These are phyloP conservation scores for Tetrastigma voinierianum DNA, from an alignment of 164 flowering plant species.

Conservation along the genomic window DNA sequence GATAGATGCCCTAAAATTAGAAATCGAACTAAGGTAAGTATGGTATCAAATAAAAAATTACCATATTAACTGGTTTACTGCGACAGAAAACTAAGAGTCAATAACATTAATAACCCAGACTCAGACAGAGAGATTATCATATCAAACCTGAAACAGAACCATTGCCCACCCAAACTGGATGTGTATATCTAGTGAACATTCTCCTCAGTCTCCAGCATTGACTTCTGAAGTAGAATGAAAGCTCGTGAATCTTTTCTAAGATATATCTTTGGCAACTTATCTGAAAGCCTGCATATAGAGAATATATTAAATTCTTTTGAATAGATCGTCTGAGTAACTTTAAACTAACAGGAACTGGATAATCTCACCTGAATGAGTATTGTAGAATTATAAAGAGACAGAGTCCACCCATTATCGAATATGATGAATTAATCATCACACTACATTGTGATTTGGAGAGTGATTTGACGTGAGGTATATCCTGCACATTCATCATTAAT, in stretches of 20 bases:
- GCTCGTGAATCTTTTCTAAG: constrained; percentile 47
- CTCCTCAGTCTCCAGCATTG: constrained; percentile 18
- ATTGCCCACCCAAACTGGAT: constrained; percentile 63
- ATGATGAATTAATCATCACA: no score
- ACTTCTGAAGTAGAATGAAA: constrained; percentile 47
- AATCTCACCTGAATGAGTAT: no score
- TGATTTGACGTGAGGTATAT: no score
- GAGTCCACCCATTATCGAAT: no score
- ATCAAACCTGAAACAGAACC: constrained; percentile 71
- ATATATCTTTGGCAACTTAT: constrained; percentile 39
- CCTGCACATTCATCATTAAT: no score
- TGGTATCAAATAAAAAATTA: background rate
- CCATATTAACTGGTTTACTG: background rate
- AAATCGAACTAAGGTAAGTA: background rate
- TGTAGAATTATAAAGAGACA: no score
- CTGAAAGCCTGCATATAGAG: constrained; percentile 10
- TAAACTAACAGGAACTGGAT: constrained; percentile 20
- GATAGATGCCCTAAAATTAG: constrained; percentile 10
- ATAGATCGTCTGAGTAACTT: constrained; percentile 32
- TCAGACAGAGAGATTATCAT: constrained; percentile 64
- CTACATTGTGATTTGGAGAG: no score
- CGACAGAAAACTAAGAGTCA: background rate
- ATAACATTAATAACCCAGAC: constrained; percentile 48
- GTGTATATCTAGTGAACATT: constrained; percentile 12
- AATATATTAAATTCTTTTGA: constrained; percentile 15